These are phyloP conservation scores for Stagonosporopsis chrysanthemi DNA, from an alignment of 2,329 filamentous ascomycete genomes.

Conservation along the genomic window DNA sequence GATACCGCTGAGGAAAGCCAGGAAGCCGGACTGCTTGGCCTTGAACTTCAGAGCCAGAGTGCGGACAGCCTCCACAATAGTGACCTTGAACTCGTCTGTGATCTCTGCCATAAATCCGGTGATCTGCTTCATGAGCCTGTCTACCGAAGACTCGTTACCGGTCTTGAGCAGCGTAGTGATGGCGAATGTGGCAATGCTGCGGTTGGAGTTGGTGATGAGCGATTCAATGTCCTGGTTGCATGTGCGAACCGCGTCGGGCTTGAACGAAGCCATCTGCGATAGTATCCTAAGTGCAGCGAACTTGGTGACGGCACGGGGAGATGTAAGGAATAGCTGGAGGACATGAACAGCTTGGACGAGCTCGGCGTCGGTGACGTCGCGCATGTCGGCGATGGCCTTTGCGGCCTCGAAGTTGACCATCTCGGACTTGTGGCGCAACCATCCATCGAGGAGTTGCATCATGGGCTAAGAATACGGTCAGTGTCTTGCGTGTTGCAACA, in stretches of 20 bases:
- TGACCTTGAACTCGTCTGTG: conserved; percentile 99
- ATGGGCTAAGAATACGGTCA: conserved; percentile 67
- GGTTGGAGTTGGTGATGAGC: conserved; percentile 95
- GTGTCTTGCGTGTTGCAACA: not conserved
- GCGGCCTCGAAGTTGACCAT: conserved; percentile 94
- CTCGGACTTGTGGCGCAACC: conserved; percentile 97
- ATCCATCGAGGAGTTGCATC: conserved; percentile 95
- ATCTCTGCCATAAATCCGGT: conserved; percentile 98
- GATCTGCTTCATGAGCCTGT: conserved; percentile 98
- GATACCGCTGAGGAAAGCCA: conserved; percentile 96
- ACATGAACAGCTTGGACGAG: conserved; percentile 92
- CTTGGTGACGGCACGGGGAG: conserved; percentile 93
- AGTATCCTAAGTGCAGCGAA: conserved; percentile 96
- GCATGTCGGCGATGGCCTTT: conserved; percentile 95
- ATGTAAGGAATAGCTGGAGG: conserved; percentile 94
- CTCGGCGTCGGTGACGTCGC: conserved; percentile 90
- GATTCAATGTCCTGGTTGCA: conserved; percentile 98
- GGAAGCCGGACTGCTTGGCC: conserved; percentile 96
- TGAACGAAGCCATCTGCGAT: conserved; percentile 95
- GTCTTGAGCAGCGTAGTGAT: conserved; percentile 98
- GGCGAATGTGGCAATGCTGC: conserved; percentile 96
- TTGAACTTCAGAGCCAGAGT: conserved; percentile 98
- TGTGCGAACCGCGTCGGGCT: conserved; percentile 86
- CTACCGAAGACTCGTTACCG: conserved; percentile 95
- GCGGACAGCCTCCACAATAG: conserved; percentile 97